A percentile compares a stretch with the other conserved stretches of the same genome.
These are phyloP conservation scores for Aspergillus coremiiformis DNA, from an alignment of 495 filamentous ascomycete species.

Conservation along the genomic window DNA sequence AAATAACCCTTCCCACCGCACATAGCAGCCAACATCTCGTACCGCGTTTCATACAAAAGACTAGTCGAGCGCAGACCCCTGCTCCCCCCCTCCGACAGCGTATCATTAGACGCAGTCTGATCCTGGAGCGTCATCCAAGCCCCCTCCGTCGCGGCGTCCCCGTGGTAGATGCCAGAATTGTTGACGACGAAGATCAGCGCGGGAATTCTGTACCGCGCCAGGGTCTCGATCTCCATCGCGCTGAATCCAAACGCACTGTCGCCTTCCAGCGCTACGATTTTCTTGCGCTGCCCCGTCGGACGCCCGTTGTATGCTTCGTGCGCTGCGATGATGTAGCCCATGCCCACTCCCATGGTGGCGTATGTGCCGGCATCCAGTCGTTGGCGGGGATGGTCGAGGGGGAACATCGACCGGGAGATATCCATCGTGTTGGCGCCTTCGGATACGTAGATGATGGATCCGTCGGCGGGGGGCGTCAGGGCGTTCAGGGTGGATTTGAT, in stretches of 20 bases:
- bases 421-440: slow-evolving; percentile 67
- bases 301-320: slow-evolving; percentile 51
- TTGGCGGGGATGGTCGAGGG: slow-evolving; percentile 49
- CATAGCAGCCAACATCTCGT: slow-evolving; percentile 52
- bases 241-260: slow-evolving; percentile 59
- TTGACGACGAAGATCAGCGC: slow-evolving; percentile 57
- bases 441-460: slow-evolving; percentile 53
- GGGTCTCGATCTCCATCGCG: slow-evolving; percentile 57
- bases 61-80: slow-evolving; percentile 47
- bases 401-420: slow-evolving; percentile 55
- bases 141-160: slow-evolving; percentile 36
- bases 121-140: slow-evolving; percentile 37
- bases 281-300: slow-evolving; percentile 33
- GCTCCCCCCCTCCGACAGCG: slow-evolving; percentile 27
- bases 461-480: slow-evolving; percentile 34
- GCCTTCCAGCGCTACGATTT: slow-evolving; percentile 55
- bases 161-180: slow-evolving; percentile 59
- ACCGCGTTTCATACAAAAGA: slow-evolving; percentile 50
- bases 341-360: slow-evolving; percentile 62
- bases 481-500: slow-evolving; percentile 43
- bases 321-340: slow-evolving; percentile 58
- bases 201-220: slow-evolving; percentile 55
- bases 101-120: slow-evolving; percentile 26
- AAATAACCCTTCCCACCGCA: slow-evolving; percentile 50
- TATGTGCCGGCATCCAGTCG: slow-evolving; percentile 59